A percentile compares a stretch with the other conserved stretches of the same genome.
phyloP scores from a whole-genome alignment of 192 early-diverging fungal species.

The Linnemannia zychae region DNA sequence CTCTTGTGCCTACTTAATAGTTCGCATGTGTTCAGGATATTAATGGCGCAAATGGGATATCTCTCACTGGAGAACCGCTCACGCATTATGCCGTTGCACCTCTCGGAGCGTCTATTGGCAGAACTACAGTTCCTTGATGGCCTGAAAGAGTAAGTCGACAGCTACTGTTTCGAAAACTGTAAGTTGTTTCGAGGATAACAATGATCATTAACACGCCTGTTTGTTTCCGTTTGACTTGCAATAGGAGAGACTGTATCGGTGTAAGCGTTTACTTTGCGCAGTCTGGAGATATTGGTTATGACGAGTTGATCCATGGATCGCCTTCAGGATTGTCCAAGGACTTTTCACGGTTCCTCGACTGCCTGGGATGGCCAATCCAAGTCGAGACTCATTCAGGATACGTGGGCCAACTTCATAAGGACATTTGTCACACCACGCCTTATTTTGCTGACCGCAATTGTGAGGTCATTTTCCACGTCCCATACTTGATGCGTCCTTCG shows the following conservation, averaged over 20 bases:
- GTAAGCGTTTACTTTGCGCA: slow-evolving; percentile 74
- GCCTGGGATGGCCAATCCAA: slow-evolving; percentile 80
- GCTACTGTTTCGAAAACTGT: neutral
- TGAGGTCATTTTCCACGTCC: slow-evolving; percentile 81
- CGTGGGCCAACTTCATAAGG: slow-evolving; percentile 65
- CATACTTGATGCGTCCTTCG: slow-evolving; percentile 68
- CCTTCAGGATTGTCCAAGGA: slow-evolving; percentile 62
- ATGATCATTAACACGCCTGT: neutral
- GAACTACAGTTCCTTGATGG: slow-evolving; percentile 76
- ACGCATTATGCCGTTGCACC: slow-evolving; percentile 72
- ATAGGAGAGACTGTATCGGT: slow-evolving; percentile 77
- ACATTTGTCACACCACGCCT: slow-evolving; percentile 69
- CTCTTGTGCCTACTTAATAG: slow-evolving; percentile 32
- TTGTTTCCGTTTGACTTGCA: neutral
- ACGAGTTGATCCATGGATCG: slow-evolving; percentile 65
- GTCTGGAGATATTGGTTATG: slow-evolving; percentile 63
- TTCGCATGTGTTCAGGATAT: slow-evolving; percentile 67
- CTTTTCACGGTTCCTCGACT: slow-evolving; percentile 78
- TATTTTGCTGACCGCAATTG: slow-evolving; percentile 78
- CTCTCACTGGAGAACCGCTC: slow-evolving; percentile 70
- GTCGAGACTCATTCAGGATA: slow-evolving; percentile 75
- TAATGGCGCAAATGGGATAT: slow-evolving; percentile 77
- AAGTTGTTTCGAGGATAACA: neutral
- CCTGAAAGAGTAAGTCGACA: slow-evolving; percentile 72
- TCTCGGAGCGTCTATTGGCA: slow-evolving; percentile 71